Evolutionary conservation across 116 monocot genomes (phyloP), one percentile per base, ranked within the genome.

Genomic region (Cymodocea nodosa): DNA sequence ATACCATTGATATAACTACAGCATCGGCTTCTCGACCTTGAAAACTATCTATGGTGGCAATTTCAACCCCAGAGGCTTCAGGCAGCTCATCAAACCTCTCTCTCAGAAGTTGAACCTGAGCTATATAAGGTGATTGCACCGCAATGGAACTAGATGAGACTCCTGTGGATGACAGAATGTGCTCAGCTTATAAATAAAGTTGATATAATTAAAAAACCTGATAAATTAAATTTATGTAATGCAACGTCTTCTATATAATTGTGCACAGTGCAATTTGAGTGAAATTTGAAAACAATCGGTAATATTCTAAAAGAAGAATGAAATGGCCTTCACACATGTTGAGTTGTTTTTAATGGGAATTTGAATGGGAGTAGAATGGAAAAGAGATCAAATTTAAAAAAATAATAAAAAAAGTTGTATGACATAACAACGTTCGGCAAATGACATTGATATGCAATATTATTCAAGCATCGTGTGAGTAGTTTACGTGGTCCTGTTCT

Each of bases 11-110:
- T 69, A 95, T 87, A 72, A 95, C 76, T 36, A 95, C 90, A 34
- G 95, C 95, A 83, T 95, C 95, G 59, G 95, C 87, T 57, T 95
- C 95, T 50, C 95, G 62, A 15, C 90, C 95, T 73, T 95, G 95
- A 72, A 97, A 97, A 70, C 95, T 97, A 61, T 97, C 95, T 56
- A 97, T 85, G 36, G 95, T 97, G 60, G 95, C 80, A 67, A 87
- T 85, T 74, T 97, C 95, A 69, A 97, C 91, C 55, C 91, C 87
- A 64, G 81, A 76, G 64, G 87, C 78, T 75, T 82, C 83, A 35
- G 91, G 82, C 71, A 83, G 78, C 14, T 80, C 83, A 66, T 87
- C 87, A 52, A 97, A 62, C 56, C 74, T 83, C 37, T 87, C 91
- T 70, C 95, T 90, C 64, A 97, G 70, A 30, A 97, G 85, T 60